Conservation (phyloP, 2,329 filamentous ascomycete genomes). For the Penicillium sp. region DNA sequence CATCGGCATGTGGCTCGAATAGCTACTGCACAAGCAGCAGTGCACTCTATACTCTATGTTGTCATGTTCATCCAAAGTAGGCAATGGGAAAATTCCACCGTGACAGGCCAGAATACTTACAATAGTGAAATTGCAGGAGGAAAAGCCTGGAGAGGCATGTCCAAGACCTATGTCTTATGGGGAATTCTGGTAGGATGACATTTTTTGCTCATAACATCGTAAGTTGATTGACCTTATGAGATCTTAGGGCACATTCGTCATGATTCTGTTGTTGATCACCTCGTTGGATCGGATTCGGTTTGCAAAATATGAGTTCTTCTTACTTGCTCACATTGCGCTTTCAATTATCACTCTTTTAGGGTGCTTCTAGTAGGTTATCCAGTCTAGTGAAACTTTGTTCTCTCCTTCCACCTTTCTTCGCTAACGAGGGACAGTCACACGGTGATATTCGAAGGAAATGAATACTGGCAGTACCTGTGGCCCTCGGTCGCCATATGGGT, state of each 20-base stretch:
- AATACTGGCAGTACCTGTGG: conserved; percentile 54
- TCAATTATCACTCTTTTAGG: conserved; percentile 44
- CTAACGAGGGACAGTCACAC: conserved; percentile 42
- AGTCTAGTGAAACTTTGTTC: too few relatives aligned
- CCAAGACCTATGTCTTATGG: conserved; percentile 33
- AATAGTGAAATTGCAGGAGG: conserved; percentile 16
- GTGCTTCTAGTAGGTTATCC: conserved; percentile 48
- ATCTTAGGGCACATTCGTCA: conserved; percentile 32
- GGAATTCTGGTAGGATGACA: conserved; percentile 27
- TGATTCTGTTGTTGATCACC: conserved; percentile 46
- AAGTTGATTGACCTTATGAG: not conserved
- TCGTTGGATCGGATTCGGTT: conserved; percentile 50
- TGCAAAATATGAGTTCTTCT: conserved; percentile 46
- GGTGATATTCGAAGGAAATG: conserved; percentile 46
- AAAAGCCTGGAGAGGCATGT: conserved; percentile 27
- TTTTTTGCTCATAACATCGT: not conserved
- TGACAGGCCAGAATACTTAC: not conserved
- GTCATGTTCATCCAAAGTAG: conserved; percentile 34
- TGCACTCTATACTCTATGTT: conserved; percentile 63
- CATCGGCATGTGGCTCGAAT: conserved; percentile 66
- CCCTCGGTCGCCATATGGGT: conserved; percentile 51
- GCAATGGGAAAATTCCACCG: not conserved
- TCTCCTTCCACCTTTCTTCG: not conserved
- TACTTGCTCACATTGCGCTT: conserved; percentile 41
- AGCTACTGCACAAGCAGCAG: conserved; percentile 60